Evolutionary conservation across 495 filamentous ascomycete species (phyloP).

Genomic region (Beverwykella pulmonaria): DNA sequence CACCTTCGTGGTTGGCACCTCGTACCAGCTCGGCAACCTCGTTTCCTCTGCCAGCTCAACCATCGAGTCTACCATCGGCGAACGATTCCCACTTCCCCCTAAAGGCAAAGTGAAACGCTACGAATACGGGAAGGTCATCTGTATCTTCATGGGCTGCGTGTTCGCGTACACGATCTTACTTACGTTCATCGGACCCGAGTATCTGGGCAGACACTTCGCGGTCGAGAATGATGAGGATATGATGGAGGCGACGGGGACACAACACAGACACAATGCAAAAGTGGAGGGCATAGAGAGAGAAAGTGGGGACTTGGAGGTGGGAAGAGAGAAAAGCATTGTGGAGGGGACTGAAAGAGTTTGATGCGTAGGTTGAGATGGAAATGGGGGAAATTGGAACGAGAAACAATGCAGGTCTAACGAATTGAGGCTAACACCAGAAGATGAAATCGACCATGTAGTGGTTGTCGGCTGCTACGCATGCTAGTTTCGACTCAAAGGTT

Average conservation of each 20-base stretch:
- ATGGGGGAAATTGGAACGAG: too few species aligned
- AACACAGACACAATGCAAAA: too few species aligned
- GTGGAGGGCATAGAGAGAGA: neutral
- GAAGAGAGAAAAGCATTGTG: neutral
- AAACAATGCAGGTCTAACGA: too few species aligned
- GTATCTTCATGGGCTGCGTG: constrained; percentile 93
- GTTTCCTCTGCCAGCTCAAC: constrained; percentile 78
- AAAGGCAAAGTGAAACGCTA: constrained; percentile 58
- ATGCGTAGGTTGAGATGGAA: too few species aligned
- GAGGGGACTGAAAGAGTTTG: too few species aligned
- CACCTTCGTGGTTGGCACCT: constrained; percentile 80
- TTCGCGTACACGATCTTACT: constrained; percentile 78
- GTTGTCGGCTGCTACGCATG: too few species aligned
- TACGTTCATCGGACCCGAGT: constrained; percentile 77
- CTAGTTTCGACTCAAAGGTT: too few species aligned
- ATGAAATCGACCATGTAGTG: too few species aligned
- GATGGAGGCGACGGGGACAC: constrained; percentile 52
- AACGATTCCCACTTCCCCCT: constrained; percentile 73
- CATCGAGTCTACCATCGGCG: constrained; percentile 81
- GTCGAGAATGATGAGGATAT: constrained; percentile 68
- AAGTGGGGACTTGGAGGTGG: neutral
- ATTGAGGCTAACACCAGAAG: too few species aligned
- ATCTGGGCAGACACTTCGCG: constrained; percentile 65
- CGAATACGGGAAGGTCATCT: constrained; percentile 86
- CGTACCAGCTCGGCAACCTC: constrained; percentile 85